Evolutionary conservation across 192 early-diverging fungal species (phyloP).

Genomic region (Geranomyces michiganensis): DNA sequence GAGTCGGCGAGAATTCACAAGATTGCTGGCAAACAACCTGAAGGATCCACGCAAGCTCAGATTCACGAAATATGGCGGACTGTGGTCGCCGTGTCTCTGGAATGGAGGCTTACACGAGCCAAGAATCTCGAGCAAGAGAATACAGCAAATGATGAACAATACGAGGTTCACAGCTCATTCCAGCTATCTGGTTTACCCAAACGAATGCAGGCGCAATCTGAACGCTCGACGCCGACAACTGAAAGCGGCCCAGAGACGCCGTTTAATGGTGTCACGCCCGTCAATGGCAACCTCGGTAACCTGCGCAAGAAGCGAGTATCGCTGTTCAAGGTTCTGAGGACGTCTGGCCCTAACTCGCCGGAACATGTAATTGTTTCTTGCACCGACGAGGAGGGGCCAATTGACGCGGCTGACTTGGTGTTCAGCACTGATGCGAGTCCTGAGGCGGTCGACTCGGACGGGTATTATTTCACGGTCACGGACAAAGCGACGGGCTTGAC

Average conservation of each 20-base stretch:
- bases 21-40: not conserved
- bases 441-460: not conserved
- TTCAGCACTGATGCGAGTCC: not conserved
- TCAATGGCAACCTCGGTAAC: not conserved
- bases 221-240: not conserved
- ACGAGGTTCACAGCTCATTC: no score
- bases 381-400: not conserved
- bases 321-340: not conserved
- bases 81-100: not conserved
- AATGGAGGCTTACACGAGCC: not conserved
- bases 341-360: not conserved
- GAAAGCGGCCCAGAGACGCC: not conserved
- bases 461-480: conserved; percentile 1
- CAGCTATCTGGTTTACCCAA: not conserved
- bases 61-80: not conserved
- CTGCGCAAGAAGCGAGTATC: not conserved
- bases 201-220: not conserved
- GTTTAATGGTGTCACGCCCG: not conserved
- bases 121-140: not conserved
- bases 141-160: no score
- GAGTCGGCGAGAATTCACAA: no score
- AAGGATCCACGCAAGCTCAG: not conserved
- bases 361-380: not conserved
- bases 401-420: not conserved
- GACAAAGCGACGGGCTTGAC: no score